phyloP scores from a whole-genome alignment of 768 basidiomycete genomes.

The Pholiota microspora region DNA sequence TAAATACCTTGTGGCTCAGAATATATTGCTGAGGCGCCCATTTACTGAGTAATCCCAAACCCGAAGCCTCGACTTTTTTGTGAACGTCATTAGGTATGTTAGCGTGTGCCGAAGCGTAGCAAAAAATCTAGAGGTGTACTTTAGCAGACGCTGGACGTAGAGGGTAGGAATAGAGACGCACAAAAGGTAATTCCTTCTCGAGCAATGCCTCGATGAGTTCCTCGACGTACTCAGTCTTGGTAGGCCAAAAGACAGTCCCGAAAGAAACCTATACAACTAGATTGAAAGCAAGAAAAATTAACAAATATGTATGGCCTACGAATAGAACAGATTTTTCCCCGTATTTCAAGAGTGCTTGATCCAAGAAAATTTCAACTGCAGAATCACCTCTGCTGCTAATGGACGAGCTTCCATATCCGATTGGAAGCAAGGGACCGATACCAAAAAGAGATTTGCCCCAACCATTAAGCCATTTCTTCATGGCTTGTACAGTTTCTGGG shows the following conservation, averaged over 20 bases:
- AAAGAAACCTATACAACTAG: constrained; percentile 11
- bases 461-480: constrained; percentile 1
- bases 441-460: constrained; percentile 2
- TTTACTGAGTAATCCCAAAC: constrained; percentile 6
- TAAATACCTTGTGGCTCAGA: constrained; percentile 10
- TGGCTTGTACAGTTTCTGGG: background rate
- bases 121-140: constrained; percentile 7
- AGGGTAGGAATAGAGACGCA: background rate
- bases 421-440: constrained; percentile 12
- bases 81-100: constrained; percentile 1
- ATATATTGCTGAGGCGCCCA: constrained; percentile 17
- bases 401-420: background rate
- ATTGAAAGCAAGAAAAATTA: background rate
- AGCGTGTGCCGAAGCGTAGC: constrained; percentile 4
- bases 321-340: constrained; percentile 13
- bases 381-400: background rate
- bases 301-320: constrained; percentile 1
- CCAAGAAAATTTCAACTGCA: constrained; percentile 9
- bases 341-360: constrained; percentile 5
- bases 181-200: constrained; percentile 16
- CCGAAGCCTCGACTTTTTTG: constrained; percentile 9
- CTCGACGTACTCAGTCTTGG: constrained; percentile 11
- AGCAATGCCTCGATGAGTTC: constrained; percentile 11
- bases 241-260: constrained; percentile 15
- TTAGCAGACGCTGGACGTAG: background rate